Percentiles rank a stretch among this genome's conserved stretches.
phyloP scores from a whole-genome alignment of 352 stramenopile genomes.

The Pythium sukuiense region DNA sequence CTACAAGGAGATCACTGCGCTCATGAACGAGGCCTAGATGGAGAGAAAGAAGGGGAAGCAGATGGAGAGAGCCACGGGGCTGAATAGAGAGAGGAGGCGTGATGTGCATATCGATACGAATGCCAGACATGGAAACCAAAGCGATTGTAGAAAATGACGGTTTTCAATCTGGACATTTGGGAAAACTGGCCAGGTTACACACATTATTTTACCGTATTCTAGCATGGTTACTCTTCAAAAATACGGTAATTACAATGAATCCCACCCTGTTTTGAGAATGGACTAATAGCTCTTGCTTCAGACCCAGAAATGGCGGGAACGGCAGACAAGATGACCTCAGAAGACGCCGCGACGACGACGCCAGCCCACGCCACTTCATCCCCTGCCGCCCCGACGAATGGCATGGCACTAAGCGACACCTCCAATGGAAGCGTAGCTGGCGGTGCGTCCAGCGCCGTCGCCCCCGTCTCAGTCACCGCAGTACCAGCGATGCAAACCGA shows the following conservation, averaged over 20 bases:
- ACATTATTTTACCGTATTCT: not conserved
- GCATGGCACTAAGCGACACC: not conserved
- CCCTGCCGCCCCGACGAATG: not conserved
- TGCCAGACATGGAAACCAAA: not conserved
- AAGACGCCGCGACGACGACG: not conserved
- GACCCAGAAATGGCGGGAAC: constrained; percentile 18
- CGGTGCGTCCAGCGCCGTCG: not conserved
- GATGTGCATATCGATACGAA: not conserved
- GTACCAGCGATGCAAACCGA: not conserved
- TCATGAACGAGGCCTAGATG: constrained; percentile 45
- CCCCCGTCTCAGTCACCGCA: not conserved
- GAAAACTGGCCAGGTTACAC: not conserved
- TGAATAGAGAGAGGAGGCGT: not conserved
- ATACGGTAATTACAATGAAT: not conserved
- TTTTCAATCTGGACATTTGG: not conserved
- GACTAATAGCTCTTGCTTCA: not conserved
- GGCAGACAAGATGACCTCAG: not conserved
- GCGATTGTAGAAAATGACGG: not conserved
- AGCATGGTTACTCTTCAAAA: not conserved
- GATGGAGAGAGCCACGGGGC: not conserved
- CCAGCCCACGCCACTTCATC: not conserved
- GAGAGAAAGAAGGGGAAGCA: no score
- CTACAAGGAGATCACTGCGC: constrained; percentile 77
- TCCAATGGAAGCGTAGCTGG: not conserved
- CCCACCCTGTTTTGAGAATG: constrained; percentile 3